Conservation (phyloP, 2,329 filamentous ascomycete genomes). For the Talaromyces verruculosus region DNA sequence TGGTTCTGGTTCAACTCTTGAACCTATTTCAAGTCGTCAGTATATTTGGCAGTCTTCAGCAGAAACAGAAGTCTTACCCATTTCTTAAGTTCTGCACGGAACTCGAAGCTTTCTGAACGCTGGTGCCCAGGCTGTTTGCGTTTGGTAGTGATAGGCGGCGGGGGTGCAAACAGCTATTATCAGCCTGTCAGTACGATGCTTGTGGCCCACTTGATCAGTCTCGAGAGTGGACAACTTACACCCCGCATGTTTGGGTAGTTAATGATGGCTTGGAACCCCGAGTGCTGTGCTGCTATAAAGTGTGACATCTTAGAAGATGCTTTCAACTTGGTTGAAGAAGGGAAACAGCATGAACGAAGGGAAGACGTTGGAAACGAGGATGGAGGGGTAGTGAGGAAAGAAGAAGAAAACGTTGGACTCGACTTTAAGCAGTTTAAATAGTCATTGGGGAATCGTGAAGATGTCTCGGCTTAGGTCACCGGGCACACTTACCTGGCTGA, state of each 20-base stretch:
- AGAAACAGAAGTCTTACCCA: neutral
- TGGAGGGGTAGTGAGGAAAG: neutral
- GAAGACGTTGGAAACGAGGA: neutral
- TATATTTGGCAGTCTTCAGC: neutral
- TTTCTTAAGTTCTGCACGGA: neutral
- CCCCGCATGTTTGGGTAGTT: neutral
- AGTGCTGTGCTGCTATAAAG: neutral
- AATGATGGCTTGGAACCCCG: neutral
- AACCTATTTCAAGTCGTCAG: neutral
- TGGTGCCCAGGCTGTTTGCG: neutral
- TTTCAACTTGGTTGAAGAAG: neutral
- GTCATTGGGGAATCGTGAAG: neutral
- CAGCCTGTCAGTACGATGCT: neutral
- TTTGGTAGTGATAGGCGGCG: neutral
- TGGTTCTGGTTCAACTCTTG: neutral
- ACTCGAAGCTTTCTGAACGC: neutral
- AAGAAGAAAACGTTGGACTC: neutral
- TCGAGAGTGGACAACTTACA: neutral
- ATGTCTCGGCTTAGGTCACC: neutral
- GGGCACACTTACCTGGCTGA: constrained; percentile 2
- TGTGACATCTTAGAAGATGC: neutral
- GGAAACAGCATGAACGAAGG: neutral
- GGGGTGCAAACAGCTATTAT: neutral
- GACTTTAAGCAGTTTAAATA: neutral
- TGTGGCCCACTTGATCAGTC: neutral